A percentile compares a stretch with the other conserved stretches of the same genome.
Conservation (phyloP, 345 rosid species). For the Carallia pectinifolia region DNA sequence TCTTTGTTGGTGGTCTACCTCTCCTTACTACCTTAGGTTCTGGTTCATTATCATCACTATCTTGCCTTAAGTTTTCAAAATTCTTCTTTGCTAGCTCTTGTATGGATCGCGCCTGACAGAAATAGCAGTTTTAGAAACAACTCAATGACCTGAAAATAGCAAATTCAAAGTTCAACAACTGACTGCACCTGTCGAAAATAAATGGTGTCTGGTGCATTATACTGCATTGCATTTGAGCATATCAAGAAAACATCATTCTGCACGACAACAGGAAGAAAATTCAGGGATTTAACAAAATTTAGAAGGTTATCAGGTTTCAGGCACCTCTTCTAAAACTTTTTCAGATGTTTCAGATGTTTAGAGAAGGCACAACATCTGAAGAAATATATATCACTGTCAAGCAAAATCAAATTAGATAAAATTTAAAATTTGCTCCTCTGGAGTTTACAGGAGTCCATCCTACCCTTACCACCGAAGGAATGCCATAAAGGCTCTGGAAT, state of each 20-base stretch:
- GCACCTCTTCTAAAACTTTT: background rate
- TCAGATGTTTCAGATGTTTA: background rate
- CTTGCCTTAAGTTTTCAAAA: conserved; percentile 30
- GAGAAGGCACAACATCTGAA: conserved; percentile 7
- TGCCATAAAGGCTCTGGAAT: background rate
- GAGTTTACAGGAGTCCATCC: background rate
- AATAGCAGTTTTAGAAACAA: conserved; percentile 1
- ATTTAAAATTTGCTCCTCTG: background rate
- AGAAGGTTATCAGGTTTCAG: conserved; percentile 6
- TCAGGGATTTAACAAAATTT: background rate
- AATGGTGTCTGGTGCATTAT: conserved; percentile 35
- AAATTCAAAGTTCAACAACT: conserved; percentile 1
- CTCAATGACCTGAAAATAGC: background rate
- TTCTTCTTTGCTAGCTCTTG: conserved; percentile 32
- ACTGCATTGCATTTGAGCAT: conserved; percentile 33
- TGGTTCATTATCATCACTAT: conserved; percentile 28
- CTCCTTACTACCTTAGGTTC: conserved; percentile 25
- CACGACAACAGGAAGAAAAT: conserved; percentile 14
- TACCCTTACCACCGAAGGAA: background rate
- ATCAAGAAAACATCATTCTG: conserved; percentile 33
- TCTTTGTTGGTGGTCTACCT: conserved; percentile 35
- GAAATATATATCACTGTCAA: background rate
- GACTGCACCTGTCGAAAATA: conserved; percentile 27
- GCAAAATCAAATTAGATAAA: too few relatives aligned
- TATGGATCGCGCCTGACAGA: conserved; percentile 23